A percentile compares a stretch with the other conserved stretches of the same genome.
Conservation (phyloP, 306 rosid species). For the Herpetospermum pedunculosum region DNA sequence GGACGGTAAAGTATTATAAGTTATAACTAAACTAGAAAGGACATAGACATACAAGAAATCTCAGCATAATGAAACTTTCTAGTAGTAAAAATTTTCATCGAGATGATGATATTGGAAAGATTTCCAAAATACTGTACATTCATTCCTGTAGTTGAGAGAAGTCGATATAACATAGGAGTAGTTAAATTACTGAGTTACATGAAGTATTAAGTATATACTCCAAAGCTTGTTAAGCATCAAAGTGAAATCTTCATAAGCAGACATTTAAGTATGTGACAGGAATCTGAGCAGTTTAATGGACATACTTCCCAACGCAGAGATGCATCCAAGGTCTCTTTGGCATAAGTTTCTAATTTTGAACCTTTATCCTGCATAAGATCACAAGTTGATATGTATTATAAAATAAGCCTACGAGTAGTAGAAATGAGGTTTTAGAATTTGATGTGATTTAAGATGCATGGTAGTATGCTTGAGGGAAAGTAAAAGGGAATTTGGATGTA, state of each 20-base stretch:
- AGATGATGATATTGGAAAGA: not conserved
- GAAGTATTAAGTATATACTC: not conserved
- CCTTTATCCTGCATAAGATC: constrained; percentile 33
- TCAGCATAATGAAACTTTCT: not conserved
- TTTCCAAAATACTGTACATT: not conserved
- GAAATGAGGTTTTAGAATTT: not conserved
- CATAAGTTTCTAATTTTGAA: constrained; percentile 29
- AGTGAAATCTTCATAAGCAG: not conserved
- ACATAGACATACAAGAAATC: not conserved
- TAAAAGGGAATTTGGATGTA: not conserved
- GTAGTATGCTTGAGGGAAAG: not conserved
- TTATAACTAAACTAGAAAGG: not conserved
- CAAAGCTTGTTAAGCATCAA: not conserved
- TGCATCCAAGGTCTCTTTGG: constrained; percentile 22
- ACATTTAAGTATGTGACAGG: not conserved
- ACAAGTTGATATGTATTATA: not conserved
- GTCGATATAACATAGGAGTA: not conserved
- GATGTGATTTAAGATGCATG: not conserved
- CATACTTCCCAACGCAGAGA: constrained; percentile 52
- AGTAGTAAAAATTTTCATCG: not conserved
- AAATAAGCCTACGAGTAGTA: not conserved
- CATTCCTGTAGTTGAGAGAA: not conserved
- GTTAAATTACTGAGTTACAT: not conserved
- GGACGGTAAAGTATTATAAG: not conserved
- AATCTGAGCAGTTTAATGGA: not conserved